Conservation (phyloP, 495 filamentous ascomycete genomes). For the Endocarpon pusillum region DNA sequence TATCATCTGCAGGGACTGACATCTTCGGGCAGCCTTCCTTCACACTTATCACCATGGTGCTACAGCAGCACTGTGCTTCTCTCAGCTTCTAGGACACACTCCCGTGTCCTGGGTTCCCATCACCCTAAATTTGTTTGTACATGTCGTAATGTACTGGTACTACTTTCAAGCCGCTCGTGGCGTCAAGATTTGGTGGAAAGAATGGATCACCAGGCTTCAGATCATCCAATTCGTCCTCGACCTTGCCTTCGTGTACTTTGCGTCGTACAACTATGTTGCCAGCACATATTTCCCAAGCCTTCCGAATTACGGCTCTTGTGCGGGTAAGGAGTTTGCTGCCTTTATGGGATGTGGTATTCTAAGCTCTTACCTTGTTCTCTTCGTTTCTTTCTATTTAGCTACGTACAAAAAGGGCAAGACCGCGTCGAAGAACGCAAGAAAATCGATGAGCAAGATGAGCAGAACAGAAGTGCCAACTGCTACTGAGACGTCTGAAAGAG, state of each 20-base stretch:
- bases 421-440: constrained; percentile 5
- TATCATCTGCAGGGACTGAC: constrained; percentile 10
- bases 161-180: constrained; percentile 78
- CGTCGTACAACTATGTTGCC: constrained; percentile 14
- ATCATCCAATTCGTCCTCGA: constrained; percentile 46
- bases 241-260: constrained; percentile 15
- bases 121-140: constrained; percentile 58
- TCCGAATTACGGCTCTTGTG: constrained; percentile 12
- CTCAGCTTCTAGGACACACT: constrained; percentile 63
- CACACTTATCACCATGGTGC: constrained; percentile 79
- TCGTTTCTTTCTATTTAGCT: constrained; percentile 15
- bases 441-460: no score
- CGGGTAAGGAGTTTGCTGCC: constrained; percentile 15
- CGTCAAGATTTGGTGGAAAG: constrained; percentile 77
- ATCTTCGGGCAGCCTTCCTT: constrained; percentile 44
- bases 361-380: constrained; percentile 15
- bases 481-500: no score
- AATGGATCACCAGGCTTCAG: constrained; percentile 76
- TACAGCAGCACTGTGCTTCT: constrained; percentile 73
- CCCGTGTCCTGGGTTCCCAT: constrained; percentile 62
- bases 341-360: constrained; percentile 16
- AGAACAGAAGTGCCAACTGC: no score
- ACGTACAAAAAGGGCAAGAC: constrained; percentile 15
- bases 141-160: constrained; percentile 41
- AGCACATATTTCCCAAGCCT: constrained; percentile 10